A percentile compares a stretch with the other conserved stretches of the same genome.
Evolutionary conservation across 2,329 filamentous ascomycete species (phyloP).

Genomic region (Fusarium beomiforme): DNA sequence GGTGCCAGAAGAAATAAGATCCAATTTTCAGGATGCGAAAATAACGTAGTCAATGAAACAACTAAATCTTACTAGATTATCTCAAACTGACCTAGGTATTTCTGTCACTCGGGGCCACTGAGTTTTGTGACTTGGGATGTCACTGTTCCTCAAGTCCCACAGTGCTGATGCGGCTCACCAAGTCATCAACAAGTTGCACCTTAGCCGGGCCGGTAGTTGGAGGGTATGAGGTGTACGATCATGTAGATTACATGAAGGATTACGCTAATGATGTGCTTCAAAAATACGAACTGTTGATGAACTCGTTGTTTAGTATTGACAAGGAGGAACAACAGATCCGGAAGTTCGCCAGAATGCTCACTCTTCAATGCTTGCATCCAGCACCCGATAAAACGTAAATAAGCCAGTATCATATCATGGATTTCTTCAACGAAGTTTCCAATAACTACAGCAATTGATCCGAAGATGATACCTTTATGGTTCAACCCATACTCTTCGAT

Average conservation of each 20-base stretch:
- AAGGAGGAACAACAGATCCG: not conserved
- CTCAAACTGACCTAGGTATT: no score
- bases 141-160: not conserved
- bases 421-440: no score
- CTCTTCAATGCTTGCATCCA: not conserved
- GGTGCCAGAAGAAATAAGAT: no score
- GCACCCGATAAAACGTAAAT: not conserved
- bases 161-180: slow-evolving; percentile 20
- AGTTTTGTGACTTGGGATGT: no score
- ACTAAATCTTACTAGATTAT: no score
- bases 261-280: not conserved
- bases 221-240: not conserved
- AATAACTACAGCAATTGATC: not conserved
- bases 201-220: not conserved
- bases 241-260: not conserved
- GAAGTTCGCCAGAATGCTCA: not conserved
- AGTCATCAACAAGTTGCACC: not conserved
- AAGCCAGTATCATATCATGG: not conserved
- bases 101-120: no score
- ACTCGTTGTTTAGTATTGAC: not conserved
- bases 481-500: not conserved
- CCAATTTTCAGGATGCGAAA: no score
- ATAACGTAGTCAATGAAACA: no score
- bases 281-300: not conserved
- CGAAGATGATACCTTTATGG: not conserved